phyloP scores from a whole-genome alignment of 352 stramenopile genomes.

The Plasmopara viticola region DNA sequence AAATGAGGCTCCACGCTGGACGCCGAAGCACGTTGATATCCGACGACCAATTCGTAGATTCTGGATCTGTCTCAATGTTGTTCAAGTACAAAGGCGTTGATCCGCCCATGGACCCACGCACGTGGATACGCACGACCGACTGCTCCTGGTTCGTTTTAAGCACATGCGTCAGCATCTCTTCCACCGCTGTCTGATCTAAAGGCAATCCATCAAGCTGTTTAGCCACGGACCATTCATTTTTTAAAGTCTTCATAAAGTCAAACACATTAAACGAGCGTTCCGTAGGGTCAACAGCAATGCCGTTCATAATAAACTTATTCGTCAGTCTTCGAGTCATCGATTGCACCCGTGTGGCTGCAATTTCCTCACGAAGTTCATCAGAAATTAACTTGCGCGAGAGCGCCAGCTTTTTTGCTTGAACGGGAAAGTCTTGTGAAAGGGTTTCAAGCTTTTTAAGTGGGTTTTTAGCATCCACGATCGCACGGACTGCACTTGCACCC shows the following conservation, averaged over 20 bases:
- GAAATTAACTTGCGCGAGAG: conserved; percentile 56
- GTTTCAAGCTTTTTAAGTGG: conserved; percentile 72
- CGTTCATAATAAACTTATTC: conserved; percentile 85
- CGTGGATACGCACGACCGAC: conserved; percentile 47
- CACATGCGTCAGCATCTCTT: conserved; percentile 57
- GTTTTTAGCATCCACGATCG: conserved; percentile 68
- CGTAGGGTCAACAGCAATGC: conserved; percentile 70
- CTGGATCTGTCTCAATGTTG: conserved; percentile 69
- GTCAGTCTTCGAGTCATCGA: conserved; percentile 27
- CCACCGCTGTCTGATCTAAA: conserved; percentile 38
- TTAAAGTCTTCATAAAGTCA: conserved; percentile 77
- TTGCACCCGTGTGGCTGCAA: conserved; percentile 32
- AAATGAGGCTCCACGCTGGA: conserved; percentile 77
- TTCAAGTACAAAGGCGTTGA: conserved; percentile 72
- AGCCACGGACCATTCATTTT: conserved; percentile 68
- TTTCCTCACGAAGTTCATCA: conserved; percentile 39
- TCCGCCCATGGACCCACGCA: conserved; percentile 54
- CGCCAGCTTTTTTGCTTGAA: conserved; percentile 68
- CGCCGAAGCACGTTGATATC: conserved; percentile 42
- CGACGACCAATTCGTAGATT: conserved; percentile 39
- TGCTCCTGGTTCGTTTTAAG: conserved; percentile 41
- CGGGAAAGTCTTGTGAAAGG: conserved; percentile 88
- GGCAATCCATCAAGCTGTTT: conserved; percentile 55
- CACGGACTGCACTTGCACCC: conserved; percentile 65
- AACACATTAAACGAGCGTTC: conserved; percentile 90